These are phyloP conservation scores for Letharia columbiana DNA, from an alignment of 495 filamentous ascomycete species.

Conservation along the genomic window DNA sequence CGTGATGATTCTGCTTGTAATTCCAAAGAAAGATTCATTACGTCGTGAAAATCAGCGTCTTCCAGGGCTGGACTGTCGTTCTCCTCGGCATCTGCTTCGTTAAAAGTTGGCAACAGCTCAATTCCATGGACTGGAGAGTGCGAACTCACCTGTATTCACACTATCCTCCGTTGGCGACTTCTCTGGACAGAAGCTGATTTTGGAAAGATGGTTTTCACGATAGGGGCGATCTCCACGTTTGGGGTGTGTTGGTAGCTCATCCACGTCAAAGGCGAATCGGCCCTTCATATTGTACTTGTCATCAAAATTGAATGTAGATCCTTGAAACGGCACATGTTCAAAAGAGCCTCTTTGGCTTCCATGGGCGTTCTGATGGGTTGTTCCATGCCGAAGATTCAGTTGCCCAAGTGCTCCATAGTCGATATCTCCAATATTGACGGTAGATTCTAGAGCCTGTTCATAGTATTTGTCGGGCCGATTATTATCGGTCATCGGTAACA, in stretches of 20 bases:
- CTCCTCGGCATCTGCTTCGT: neutral
- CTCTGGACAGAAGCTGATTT: neutral
- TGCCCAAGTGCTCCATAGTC: neutral
- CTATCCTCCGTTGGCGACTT: constrained; percentile 2
- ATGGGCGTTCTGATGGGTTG: neutral
- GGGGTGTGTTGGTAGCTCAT: neutral
- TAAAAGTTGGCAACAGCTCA: neutral
- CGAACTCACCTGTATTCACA: neutral
- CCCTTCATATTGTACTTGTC: constrained; percentile 18
- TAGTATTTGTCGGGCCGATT: neutral
- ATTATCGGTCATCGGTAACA: neutral
- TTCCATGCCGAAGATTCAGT: neutral
- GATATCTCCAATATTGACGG: neutral
- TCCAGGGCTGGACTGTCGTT: neutral
- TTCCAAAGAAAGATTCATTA: neutral
- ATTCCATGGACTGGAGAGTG: neutral
- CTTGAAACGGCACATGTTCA: constrained; percentile 8
- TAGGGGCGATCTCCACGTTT: neutral
- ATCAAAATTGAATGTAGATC: neutral
- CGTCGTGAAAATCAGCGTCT: neutral
- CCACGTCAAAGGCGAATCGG: constrained; percentile 15
- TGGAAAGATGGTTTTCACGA: neutral
- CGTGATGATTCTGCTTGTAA: neutral
- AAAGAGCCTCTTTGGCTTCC: constrained; percentile 10
- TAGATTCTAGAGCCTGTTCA: neutral